These are phyloP conservation scores for Ophiostoma pallidulum DNA, from an alignment of 2,329 filamentous ascomycete species.

Conservation along the genomic window DNA sequence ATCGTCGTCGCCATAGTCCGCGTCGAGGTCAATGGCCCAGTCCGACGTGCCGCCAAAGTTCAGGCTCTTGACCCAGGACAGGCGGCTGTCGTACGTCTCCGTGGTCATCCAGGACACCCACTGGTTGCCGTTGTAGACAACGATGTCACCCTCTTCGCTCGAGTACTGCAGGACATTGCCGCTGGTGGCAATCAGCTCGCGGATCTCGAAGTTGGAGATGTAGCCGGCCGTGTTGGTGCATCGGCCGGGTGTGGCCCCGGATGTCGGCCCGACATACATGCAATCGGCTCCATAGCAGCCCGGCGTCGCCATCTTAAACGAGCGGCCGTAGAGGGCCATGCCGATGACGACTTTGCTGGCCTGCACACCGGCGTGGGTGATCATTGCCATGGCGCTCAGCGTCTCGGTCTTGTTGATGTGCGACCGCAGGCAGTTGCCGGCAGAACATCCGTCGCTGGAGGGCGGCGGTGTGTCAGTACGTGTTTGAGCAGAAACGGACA, in stretches of 20 bases:
- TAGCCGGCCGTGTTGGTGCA: constrained; percentile 27
- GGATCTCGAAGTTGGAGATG: constrained; percentile 26
- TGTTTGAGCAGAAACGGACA: too few species aligned
- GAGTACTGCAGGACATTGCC: background rate
- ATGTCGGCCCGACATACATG: constrained; percentile 6
- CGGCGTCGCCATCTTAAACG: constrained; percentile 24
- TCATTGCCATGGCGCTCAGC: constrained; percentile 20
- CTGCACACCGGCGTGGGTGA: constrained; percentile 26
- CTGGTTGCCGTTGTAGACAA: constrained; percentile 7
- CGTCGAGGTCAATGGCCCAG: constrained; percentile 10
- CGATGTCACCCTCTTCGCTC: background rate
- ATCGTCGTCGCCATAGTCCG: too few species aligned
- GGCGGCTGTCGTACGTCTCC: background rate
- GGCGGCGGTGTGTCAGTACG: constrained; percentile 5
- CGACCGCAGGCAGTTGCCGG: constrained; percentile 22
- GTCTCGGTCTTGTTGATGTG: constrained; percentile 29
- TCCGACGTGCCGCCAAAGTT: constrained; percentile 10
- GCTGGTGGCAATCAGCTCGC: constrained; percentile 20
- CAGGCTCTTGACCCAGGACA: background rate
- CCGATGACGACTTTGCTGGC: constrained; percentile 24
- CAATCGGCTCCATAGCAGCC: constrained; percentile 19
- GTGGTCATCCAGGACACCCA: constrained; percentile 6
- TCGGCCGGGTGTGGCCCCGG: constrained; percentile 20
- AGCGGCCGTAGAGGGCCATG: constrained; percentile 25
- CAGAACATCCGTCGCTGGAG: constrained; percentile 20